These are phyloP conservation scores for Saccharomycopsis capsularis DNA, from an alignment of 805 yeast species.

Conservation along the genomic window DNA sequence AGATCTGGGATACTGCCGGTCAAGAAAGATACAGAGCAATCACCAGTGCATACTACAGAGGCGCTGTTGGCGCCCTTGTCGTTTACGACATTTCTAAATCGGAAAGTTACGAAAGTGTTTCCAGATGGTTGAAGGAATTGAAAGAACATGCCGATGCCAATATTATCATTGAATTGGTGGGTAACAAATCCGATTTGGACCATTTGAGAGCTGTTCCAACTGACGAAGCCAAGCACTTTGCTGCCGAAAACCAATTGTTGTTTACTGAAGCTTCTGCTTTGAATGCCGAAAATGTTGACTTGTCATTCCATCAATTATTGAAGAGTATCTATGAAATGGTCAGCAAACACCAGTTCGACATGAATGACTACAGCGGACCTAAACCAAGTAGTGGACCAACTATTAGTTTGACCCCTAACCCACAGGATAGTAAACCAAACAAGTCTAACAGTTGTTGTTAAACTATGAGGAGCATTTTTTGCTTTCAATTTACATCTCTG, in stretches of 20 bases:
- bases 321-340: constrained; percentile 93
- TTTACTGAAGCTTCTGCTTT: constrained; percentile 96
- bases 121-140: constrained; percentile 86
- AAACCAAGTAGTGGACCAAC: constrained; percentile 84
- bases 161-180: constrained; percentile 89
- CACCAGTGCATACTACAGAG: constrained; percentile 94
- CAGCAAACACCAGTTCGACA: constrained; percentile 84
- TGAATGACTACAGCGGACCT: constrained; percentile 60
- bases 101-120: constrained; percentile 76
- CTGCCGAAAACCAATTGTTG: constrained; percentile 82
- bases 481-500: no score
- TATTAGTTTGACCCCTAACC: constrained; percentile 87
- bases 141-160: constrained; percentile 90
- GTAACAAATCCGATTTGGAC: constrained; percentile 84
- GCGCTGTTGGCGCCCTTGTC: constrained; percentile 95
- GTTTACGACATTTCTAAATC: constrained; percentile 93
- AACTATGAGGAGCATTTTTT: no score
- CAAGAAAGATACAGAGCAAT: constrained; percentile 98
- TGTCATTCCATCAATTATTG: constrained; percentile 86
- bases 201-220: constrained; percentile 96
- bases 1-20: constrained; percentile 99
- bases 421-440: constrained; percentile 62
- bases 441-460: constrained; percentile 29
- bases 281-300: constrained; percentile 89
- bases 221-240: constrained; percentile 93